A percentile compares a stretch with the other conserved stretches of the same genome.
phyloP scores from a whole-genome alignment of 495 filamentous ascomycete species.

The Aspergillus sclerotioniger region DNA sequence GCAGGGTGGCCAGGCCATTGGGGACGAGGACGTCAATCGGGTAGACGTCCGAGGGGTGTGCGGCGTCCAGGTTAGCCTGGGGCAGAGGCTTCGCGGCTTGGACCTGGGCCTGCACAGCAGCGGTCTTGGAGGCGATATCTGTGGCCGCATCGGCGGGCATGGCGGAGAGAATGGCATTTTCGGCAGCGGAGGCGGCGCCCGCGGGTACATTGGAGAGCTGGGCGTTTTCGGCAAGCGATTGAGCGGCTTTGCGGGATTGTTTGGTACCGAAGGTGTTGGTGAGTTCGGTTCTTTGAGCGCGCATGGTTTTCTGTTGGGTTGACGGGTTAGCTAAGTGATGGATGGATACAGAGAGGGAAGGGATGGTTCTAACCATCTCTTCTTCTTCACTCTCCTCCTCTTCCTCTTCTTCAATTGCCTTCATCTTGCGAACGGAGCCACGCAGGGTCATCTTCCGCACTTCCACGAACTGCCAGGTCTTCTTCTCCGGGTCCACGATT shows the following conservation, averaged over 20 bases:
- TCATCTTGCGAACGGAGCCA: slow-evolving; percentile 54
- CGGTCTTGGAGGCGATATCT: slow-evolving; percentile 60
- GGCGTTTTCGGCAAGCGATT: slow-evolving; percentile 73
- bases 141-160: slow-evolving; percentile 55
- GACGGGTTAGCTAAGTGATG: slow-evolving; percentile 10
- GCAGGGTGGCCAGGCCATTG: slow-evolving; percentile 46
- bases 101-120: slow-evolving; percentile 61
- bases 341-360: not conserved
- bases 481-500: slow-evolving; percentile 72
- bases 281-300: slow-evolving; percentile 64
- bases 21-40: slow-evolving; percentile 63
- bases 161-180: slow-evolving; percentile 60
- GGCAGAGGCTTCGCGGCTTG: slow-evolving; percentile 77
- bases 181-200: slow-evolving; percentile 52
- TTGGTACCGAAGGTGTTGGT: slow-evolving; percentile 91
- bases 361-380: slow-evolving; percentile 29
- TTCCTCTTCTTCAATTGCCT: slow-evolving; percentile 43
- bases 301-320: slow-evolving; percentile 44
- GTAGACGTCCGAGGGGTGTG: slow-evolving; percentile 80
- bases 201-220: slow-evolving; percentile 54
- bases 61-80: slow-evolving; percentile 66
- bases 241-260: slow-evolving; percentile 84
- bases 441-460: slow-evolving; percentile 73
- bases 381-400: slow-evolving; percentile 42
- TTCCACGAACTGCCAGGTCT: slow-evolving; percentile 70